Percentiles rank a stretch among this genome's conserved stretches.
These are phyloP conservation scores for Ilyonectria sp. DNA, from an alignment of 2,329 filamentous ascomycete species.

Conservation along the genomic window DNA sequence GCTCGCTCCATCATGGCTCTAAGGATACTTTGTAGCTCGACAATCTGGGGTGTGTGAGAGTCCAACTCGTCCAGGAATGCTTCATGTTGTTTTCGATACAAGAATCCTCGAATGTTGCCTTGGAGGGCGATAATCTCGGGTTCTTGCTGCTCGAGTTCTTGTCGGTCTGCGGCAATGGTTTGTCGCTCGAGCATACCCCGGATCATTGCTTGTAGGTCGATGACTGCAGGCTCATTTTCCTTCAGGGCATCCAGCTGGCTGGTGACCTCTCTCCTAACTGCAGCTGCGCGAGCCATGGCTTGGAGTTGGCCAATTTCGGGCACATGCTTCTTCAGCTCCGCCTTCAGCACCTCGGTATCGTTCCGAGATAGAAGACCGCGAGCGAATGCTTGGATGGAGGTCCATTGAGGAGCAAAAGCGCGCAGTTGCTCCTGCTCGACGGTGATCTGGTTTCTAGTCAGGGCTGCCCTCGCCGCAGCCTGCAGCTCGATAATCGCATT, in stretches of 20 bases:
- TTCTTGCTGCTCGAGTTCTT: conserved; percentile 72
- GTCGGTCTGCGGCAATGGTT: conserved; percentile 63
- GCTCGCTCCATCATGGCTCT: conserved; percentile 85
- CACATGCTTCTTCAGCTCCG: conserved; percentile 63
- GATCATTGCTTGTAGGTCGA: conserved; percentile 70
- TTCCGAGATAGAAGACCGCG: conserved; percentile 66
- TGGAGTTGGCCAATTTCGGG: conserved; percentile 65
- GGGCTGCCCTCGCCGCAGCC: conserved; percentile 75
- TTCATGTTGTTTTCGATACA: conserved; percentile 73
- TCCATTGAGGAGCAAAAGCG: conserved; percentile 65
- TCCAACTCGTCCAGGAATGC: conserved; percentile 79
- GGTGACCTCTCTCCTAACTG: conserved; percentile 66
- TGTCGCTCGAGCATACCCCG: conserved; percentile 74
- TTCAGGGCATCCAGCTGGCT: conserved; percentile 64
- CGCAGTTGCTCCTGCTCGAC: conserved; percentile 67
- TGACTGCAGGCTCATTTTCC: conserved; percentile 61
- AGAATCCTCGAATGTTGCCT: conserved; percentile 75
- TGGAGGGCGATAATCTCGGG: conserved; percentile 75
- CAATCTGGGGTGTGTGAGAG: conserved; percentile 76
- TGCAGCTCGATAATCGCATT: conserved; percentile 71
- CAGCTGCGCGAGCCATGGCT: conserved; percentile 67
- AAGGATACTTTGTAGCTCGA: conserved; percentile 80
- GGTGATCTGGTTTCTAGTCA: conserved; percentile 69
- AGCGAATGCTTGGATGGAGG: conserved; percentile 57
- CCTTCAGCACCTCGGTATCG: conserved; percentile 60